These are phyloP conservation scores for Ogataea allantospora DNA, from an alignment of 805 yeast species.

Conservation along the genomic window DNA sequence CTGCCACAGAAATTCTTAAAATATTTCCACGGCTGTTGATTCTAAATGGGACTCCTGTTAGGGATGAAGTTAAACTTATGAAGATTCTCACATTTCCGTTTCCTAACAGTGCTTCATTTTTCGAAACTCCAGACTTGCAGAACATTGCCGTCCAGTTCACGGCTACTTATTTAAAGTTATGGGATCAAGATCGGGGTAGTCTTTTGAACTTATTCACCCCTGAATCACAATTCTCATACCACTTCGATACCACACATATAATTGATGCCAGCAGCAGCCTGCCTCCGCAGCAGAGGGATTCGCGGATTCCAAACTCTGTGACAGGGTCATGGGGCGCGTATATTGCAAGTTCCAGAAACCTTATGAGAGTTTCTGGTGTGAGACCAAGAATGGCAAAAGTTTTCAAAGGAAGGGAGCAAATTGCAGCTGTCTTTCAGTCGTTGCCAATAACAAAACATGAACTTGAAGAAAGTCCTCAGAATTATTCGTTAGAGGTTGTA, in stretches of 20 bases:
- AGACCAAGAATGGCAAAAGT: slow-evolving; percentile 59
- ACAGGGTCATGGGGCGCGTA: slow-evolving; percentile 59
- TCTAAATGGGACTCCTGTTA: slow-evolving; percentile 72
- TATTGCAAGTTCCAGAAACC: slow-evolving; percentile 71
- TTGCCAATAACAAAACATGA: slow-evolving; percentile 81
- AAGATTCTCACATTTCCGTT: slow-evolving; percentile 56
- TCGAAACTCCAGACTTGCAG: slow-evolving; percentile 74
- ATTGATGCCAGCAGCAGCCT: slow-evolving; percentile 15
- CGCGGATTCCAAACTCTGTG: slow-evolving; percentile 17
- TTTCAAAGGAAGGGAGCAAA: slow-evolving; percentile 66
- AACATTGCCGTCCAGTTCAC: slow-evolving; percentile 73
- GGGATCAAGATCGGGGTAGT: slow-evolving; percentile 78
- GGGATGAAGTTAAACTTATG: slow-evolving; percentile 66
- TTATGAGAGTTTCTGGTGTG: slow-evolving; percentile 57
- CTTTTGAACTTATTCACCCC: slow-evolving; percentile 72
- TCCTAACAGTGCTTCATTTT: slow-evolving; percentile 62
- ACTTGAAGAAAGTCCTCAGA: slow-evolving; percentile 56
- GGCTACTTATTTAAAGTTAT: slow-evolving; percentile 67
- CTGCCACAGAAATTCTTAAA: slow-evolving; percentile 61
- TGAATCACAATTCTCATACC: slow-evolving; percentile 81
- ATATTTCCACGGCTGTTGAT: slow-evolving; percentile 78
- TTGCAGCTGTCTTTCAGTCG: slow-evolving; percentile 56
- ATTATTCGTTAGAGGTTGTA: slow-evolving; percentile 76
- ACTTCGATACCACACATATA: slow-evolving; percentile 64
- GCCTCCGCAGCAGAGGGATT: background rate